phyloP scores from a whole-genome alignment of 305 asterid species.

The Fraxinus platypoda region DNA sequence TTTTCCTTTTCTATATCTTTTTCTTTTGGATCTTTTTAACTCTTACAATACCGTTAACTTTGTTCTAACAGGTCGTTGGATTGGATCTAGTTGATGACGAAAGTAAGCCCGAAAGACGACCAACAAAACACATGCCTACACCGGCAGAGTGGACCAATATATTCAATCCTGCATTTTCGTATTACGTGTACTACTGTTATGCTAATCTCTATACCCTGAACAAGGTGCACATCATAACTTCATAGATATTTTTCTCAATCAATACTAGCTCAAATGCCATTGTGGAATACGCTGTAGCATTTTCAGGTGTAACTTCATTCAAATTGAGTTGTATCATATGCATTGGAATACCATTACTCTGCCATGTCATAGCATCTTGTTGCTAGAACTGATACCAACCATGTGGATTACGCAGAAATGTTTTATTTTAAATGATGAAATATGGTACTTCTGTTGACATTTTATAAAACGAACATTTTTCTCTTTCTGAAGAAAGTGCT shows the following conservation, averaged over 20 bases:
- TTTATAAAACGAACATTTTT: not conserved
- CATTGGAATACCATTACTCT: not conserved
- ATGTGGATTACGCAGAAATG: not conserved
- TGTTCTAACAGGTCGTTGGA: conserved; percentile 79
- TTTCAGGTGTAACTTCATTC: not conserved
- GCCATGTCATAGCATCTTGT: not conserved
- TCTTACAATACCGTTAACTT: conserved; percentile 10
- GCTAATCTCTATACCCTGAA: conserved; percentile 93
- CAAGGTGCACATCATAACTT: conserved; percentile 49
- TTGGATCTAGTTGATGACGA: conserved; percentile 99
- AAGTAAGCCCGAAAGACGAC: conserved; percentile 98
- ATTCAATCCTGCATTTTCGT: conserved; percentile 91
- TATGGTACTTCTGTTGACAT: not conserved
- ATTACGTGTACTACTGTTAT: conserved; percentile 91
- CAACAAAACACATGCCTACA: conserved; percentile 98
- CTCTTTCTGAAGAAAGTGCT: not conserved
- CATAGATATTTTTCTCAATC: not conserved
- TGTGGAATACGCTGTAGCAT: not conserved
- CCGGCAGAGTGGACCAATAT: conserved; percentile 92
- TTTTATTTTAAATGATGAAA: not conserved
- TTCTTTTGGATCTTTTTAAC: not conserved
- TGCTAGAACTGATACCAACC: not conserved
- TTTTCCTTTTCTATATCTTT: not conserved
- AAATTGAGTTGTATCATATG: not conserved
- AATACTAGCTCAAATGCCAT: not conserved